Evolutionary conservation across 2,329 filamentous ascomycete species (phyloP), one percentile per base, ranked within the genome.

Genomic region (Penicillium sp.): DNA sequence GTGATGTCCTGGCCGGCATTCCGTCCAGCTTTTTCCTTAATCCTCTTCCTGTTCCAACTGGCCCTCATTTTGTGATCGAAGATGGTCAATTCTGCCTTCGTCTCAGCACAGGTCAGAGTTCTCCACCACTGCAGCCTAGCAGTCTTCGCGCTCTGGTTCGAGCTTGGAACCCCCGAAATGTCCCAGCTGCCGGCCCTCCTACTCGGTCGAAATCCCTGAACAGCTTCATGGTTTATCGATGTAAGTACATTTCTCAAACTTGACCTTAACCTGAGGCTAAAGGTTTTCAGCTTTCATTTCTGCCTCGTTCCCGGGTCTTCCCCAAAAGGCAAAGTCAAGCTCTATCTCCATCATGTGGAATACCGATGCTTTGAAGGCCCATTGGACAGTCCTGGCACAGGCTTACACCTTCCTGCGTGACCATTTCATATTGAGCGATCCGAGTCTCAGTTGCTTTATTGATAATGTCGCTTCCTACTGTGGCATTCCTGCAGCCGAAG

Each of bases 341-440:
- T 64, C 72, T 45, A 58, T 80, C 43, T 71, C 65, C 15, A 55
- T 59, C 19, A 63, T 78, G 44, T 80, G 76, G 77, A 58, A 67
- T 33, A 59, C 64, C 23, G 76, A 79, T 47, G 65, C 64, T 32
- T 72, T 71, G 62, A 70, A 75, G 51, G 65, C 68, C 43, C 70
- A 75, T 49, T 79, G 75, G 75, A 66, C 66, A 33, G 61, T 79
- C 43, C 58, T 79, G 41, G 72, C 75, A 33, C 77, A 76, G 53
- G 73, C 75, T 13, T 80, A 77, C 65, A 79, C 76, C 20, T 67
- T 70, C 44, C 65, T 77, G 33, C 71, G 76, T 33, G 75, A 78
- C 50, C 63, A 71, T 30, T 72, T n/a, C n/a, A n/a, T n/a, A n/a
- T n/a, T n/a, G n/a, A n/a, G n/a, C n/a, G n/a, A n/a, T n/a, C n/a